phyloP scores from a whole-genome alignment of 1,284 basidiomycete genomes.

The Microbotryum lychnidis-dioicae region DNA sequence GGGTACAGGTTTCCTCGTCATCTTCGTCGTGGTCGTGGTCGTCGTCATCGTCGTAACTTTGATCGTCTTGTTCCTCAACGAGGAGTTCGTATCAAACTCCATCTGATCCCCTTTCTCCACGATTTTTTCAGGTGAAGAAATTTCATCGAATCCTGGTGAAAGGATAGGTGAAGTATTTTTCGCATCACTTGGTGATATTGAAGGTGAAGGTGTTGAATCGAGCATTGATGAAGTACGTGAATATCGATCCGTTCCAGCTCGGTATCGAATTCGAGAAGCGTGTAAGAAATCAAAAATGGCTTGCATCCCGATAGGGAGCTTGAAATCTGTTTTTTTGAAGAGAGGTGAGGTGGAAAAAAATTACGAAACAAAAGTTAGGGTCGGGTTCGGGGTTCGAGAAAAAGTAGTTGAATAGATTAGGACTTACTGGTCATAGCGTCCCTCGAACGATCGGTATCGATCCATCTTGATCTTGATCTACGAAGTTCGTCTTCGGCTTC shows the following conservation, averaged over 20 bases:
- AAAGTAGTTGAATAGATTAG: no score
- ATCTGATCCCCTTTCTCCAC: not conserved
- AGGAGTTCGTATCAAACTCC: not conserved
- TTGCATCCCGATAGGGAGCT: constrained; percentile 8
- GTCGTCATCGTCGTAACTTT: constrained; percentile 4
- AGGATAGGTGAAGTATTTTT: constrained; percentile 9
- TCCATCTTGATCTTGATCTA: constrained; percentile 11
- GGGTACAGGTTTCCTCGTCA: constrained; percentile 11
- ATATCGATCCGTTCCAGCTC: not conserved
- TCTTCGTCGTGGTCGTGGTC: constrained; percentile 10
- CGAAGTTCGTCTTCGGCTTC: constrained; percentile 21
- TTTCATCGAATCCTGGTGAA: constrained; percentile 5
- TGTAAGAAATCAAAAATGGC: constrained; percentile 22
- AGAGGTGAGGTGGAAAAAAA: not conserved
- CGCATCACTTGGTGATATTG: not conserved
- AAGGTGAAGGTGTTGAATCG: constrained; percentile 1
- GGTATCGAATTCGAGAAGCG: constrained; percentile 19
- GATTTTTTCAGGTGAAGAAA: not conserved
- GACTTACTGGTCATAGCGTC: constrained; percentile 17
- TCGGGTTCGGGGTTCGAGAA: no score
- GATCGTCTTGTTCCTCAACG: not conserved
- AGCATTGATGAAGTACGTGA: not conserved
- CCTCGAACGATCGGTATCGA: constrained; percentile 21
- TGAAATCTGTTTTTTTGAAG: constrained; percentile 9
- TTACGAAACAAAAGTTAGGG: no score